Base-by-base conservation (phyloP, 345 rosid genomes). In the Brassica juncea region DNA sequence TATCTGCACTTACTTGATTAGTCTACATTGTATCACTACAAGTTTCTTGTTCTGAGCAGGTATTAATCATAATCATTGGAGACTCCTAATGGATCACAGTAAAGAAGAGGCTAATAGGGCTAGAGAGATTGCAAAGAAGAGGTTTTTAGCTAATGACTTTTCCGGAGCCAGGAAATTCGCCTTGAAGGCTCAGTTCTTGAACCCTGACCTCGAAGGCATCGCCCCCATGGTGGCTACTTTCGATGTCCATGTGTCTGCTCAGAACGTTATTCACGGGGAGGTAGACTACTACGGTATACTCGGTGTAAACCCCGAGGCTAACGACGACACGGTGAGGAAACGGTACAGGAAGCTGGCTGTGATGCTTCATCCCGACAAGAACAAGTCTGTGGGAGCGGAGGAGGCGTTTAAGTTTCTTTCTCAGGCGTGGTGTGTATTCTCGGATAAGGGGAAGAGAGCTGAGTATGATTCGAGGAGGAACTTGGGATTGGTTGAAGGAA, bases 371-470 rank as follows among this genome's bases (percentile, higher is more conserved):
- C 95, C 95, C 16, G 91, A 90, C 74, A 86, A 73, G 74, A 91
- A 91, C 77, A 89, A 89, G 79, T 85, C 90, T 14, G 16, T 85
- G 0, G 96, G 93, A 72, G 88, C 91, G 32, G 91, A 91, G 81
- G 90, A 90, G 64, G 96, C 96, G 3, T 91, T 91, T 77, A 86
- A 89, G 82, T 80, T 83, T 72, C 77, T 88, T 78, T 86, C 91
- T 0, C 86, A 86, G 80, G 89, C 91, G 0, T 91, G 96, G 96
- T 84, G 75, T 79, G 81, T 91, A 74, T 80, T 91, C 68, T 91
- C 93, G 5, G 88, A 89, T 60, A 86, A 82, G 77, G 68, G 72
- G 7, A 86, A 70, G 85, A 88, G 92, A 82, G 72, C 72, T 44
- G 89, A 86, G 4, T 88, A 90, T 80, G 91, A 90, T 69, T 71